These are phyloP conservation scores for Acacia pycnantha DNA, from an alignment of 331 rosid species.

Conservation along the genomic window DNA sequence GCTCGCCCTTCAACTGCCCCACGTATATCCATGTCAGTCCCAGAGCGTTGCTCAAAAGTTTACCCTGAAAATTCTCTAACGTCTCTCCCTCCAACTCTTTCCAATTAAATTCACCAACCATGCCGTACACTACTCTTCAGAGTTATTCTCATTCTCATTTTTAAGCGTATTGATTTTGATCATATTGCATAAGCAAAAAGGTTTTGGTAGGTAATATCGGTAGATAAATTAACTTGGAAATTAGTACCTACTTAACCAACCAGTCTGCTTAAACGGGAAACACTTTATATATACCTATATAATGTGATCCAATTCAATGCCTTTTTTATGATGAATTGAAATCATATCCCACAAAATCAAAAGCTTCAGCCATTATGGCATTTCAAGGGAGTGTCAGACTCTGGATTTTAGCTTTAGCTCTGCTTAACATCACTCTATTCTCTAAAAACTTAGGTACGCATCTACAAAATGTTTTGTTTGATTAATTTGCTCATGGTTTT, in stretches of 20 bases:
- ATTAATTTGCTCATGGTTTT: background rate
- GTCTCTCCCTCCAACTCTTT: background rate
- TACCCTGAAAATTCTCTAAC: conserved; percentile 14
- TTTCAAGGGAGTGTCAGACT: conserved; percentile 22
- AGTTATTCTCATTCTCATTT: conserved; percentile 12
- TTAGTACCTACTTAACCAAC: conserved; percentile 24
- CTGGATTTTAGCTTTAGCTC: conserved; percentile 40
- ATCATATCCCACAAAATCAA: background rate
- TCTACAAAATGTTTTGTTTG: background rate
- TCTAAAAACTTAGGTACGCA: conserved; percentile 41
- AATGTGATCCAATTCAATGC: background rate
- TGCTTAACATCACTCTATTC: conserved; percentile 38
- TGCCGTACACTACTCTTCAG: background rate
- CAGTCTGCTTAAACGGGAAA: background rate
- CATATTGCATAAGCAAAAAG: background rate
- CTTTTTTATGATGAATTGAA: background rate
- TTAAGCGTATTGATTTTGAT: conserved; percentile 18
- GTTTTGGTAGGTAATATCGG: conserved; percentile 25
- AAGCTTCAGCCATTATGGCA: conserved; percentile 45
- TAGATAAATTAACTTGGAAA: conserved; percentile 25
- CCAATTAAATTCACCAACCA: conserved; percentile 17
- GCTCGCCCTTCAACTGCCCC: conserved; percentile 41
- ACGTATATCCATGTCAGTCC: background rate
- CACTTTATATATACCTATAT: conserved; percentile 6
- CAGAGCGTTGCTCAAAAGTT: conserved; percentile 10